Conservation (phyloP, 1,139 yeast species). For the Meyerozyma guilliermondii region DNA sequence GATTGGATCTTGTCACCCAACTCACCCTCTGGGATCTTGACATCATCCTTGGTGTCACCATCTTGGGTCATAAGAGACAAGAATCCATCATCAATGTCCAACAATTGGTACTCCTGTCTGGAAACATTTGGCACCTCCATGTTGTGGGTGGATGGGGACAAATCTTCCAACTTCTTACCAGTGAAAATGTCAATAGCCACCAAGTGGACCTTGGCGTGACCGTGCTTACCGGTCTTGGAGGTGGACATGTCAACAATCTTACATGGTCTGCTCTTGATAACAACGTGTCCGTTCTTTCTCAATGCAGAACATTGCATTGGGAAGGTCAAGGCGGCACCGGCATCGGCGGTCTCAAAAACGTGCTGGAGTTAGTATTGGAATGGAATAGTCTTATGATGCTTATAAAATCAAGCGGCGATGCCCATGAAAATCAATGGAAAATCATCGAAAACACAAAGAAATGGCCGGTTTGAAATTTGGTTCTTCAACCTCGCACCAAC, state of each 20-base stretch:
- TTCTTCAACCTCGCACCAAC: slow-evolving; percentile 3
- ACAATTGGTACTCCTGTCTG: slow-evolving; percentile 94
- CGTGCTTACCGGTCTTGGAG: slow-evolving; percentile 99
- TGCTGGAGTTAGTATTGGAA: slow-evolving; percentile 50
- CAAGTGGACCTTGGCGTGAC: slow-evolving; percentile 99
- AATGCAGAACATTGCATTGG: slow-evolving; percentile 99
- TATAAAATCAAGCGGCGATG: slow-evolving; percentile 1
- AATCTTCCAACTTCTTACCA: slow-evolving; percentile 98
- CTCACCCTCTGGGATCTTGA: slow-evolving; percentile 96
- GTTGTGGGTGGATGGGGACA: slow-evolving; percentile 99
- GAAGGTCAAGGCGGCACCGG: slow-evolving; percentile 98
- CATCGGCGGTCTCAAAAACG: slow-evolving; percentile 96
- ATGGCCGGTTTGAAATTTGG: neutral
- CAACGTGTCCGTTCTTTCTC: slow-evolving; percentile 99
- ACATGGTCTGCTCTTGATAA: slow-evolving; percentile 98
- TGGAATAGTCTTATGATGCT: neutral
- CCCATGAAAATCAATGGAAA: neutral
- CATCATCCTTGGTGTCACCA: slow-evolving; percentile 99
- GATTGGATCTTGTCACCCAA: slow-evolving; percentile 87
- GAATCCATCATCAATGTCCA: slow-evolving; percentile 98
- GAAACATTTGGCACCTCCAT: slow-evolving; percentile 98
- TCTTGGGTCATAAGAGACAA: slow-evolving; percentile 94
- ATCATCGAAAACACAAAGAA: neutral
- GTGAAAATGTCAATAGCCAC: slow-evolving; percentile 99
- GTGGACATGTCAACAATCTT: slow-evolving; percentile 99